phyloP scores from a whole-genome alignment of 305 asterid genomes.

The Solanum hybrid region DNA sequence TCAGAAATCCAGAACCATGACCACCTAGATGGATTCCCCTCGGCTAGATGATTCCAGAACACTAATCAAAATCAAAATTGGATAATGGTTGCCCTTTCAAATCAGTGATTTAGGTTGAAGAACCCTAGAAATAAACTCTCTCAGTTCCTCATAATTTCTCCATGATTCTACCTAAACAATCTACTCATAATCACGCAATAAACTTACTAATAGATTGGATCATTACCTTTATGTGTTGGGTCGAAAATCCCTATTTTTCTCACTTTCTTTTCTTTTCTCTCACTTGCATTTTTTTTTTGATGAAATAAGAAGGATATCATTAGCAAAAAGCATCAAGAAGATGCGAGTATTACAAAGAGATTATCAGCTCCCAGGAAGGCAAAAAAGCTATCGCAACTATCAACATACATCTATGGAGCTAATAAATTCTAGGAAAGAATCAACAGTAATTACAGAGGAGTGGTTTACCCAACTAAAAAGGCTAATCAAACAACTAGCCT shows the following conservation, averaged over 20 bases:
- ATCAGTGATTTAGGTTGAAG: not conserved
- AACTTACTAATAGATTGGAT: not conserved
- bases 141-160: not conserved
- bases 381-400: not conserved
- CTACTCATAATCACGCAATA: not conserved
- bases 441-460: not conserved
- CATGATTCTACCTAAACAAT: not conserved
- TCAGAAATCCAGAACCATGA: not conserved
- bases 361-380: not conserved
- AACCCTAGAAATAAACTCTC: not conserved
- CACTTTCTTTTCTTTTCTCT: not conserved
- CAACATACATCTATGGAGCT: not conserved
- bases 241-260: not conserved
- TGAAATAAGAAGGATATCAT: not conserved
- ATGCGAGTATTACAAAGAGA: not conserved
- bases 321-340: not conserved
- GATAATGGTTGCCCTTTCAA: not conserved
- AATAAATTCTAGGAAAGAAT: not conserved
- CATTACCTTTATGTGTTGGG: not conserved
- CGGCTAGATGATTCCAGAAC: not conserved
- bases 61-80: not conserved
- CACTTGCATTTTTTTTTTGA: not conserved
- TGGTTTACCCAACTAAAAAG: not conserved
- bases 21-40: not conserved
- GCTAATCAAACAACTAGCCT: not conserved